These are phyloP conservation scores for Agarophyton chilense DNA, from an alignment of 23 red algal genomes.

Conservation along the genomic window DNA sequence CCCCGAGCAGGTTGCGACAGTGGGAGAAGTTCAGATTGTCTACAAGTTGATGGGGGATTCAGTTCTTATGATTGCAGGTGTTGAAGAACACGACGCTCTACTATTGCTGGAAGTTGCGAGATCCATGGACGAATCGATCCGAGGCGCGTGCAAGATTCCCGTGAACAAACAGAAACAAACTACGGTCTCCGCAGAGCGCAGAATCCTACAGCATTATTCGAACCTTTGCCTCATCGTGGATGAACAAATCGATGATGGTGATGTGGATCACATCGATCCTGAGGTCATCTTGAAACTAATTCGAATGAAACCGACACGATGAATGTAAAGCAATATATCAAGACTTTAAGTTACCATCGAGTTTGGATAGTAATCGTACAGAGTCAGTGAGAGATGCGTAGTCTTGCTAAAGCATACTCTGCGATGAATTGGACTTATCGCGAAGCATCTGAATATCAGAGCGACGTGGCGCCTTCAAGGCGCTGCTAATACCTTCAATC, in stretches of 20 bases:
- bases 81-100: slow-evolving; percentile 73
- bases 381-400: too few relatives aligned
- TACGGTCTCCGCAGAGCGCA: slow-evolving; percentile 61
- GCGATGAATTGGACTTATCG: slow-evolving; percentile 9
- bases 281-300: slow-evolving; percentile 63
- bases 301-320: slow-evolving; percentile 71
- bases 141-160: slow-evolving; percentile 52
- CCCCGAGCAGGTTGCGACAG: slow-evolving; percentile 66
- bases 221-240: slow-evolving; percentile 78
- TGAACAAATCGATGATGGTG: slow-evolving; percentile 82
- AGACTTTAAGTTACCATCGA: too few relatives aligned
- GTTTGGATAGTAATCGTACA: too few relatives aligned
- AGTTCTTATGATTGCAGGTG: slow-evolving; percentile 72
- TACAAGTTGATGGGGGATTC: slow-evolving; percentile 78
- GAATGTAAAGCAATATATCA: too few relatives aligned
- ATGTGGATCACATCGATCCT: slow-evolving; percentile 75
- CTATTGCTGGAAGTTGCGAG: slow-evolving; percentile 71
- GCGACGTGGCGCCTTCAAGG: slow-evolving; percentile 3
- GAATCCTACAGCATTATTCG: slow-evolving; percentile 64
- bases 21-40: slow-evolving; percentile 66
- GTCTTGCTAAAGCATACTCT: not conserved
- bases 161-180: slow-evolving; percentile 39
- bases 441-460: not conserved
- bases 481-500: slow-evolving; percentile 22
- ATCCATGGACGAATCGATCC: slow-evolving; percentile 52